Conservation (phyloP, 169 alveolate genomes). For the Neospora caninum region DNA sequence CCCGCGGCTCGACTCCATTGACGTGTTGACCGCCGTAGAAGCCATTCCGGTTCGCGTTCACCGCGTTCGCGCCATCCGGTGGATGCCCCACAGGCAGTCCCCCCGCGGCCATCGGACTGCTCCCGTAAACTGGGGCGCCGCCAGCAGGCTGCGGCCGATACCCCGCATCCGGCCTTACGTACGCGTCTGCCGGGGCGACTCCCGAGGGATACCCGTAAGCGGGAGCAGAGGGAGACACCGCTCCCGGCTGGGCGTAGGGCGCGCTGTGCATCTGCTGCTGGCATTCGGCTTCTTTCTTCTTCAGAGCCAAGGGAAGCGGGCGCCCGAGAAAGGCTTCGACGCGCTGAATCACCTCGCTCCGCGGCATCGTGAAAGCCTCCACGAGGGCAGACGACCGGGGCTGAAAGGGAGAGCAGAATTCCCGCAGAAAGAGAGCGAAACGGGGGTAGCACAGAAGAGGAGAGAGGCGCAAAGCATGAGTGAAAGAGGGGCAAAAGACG, state of each 20-base stretch:
- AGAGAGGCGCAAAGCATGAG: too few species aligned
- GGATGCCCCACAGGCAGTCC: neutral
- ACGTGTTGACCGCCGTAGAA: neutral
- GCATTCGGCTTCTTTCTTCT: conserved; percentile 8
- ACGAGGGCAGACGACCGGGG: conserved; percentile 8
- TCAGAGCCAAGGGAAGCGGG: conserved; percentile 40
- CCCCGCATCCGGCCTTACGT: neutral
- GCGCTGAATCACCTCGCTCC: conserved; percentile 22
- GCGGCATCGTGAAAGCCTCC: conserved; percentile 14
- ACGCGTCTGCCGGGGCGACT: neutral
- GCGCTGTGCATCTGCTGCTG: neutral
- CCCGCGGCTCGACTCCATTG: neutral
- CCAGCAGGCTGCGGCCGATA: neutral
- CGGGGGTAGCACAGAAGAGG: too few species aligned
- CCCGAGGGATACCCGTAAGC: neutral
- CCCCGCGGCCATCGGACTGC: neutral
- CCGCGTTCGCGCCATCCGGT: neutral
- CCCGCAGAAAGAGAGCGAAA: neutral
- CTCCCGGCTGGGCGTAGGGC: neutral
- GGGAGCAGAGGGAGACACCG: neutral
- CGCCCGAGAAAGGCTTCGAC: conserved; percentile 44
- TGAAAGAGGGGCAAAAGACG: too few species aligned
- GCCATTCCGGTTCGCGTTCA: neutral
- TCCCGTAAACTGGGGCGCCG: neutral
- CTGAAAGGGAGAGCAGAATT: neutral